Base-by-base conservation (phyloP, 2,329 filamentous ascomycete genomes). In the Pleoardoris graminearum region DNA sequence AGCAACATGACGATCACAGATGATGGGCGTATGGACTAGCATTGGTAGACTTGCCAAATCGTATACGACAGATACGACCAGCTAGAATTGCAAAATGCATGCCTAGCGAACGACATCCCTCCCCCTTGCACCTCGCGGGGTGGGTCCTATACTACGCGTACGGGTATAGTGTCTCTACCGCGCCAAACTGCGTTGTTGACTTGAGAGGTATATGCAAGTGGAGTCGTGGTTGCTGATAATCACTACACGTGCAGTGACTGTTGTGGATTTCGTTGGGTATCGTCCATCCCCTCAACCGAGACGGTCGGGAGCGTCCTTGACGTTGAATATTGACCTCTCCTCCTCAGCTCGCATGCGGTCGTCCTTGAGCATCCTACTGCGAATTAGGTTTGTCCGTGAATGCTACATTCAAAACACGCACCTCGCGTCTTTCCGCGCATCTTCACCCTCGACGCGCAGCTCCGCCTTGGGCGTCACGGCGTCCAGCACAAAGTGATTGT, bases 401-500 rank as follows among this genome's bases (percentile, higher is more conserved):
- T 17, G 7, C 14, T 19, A 29, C 11, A 2, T 8, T 7, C 2
- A 16, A 3, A 11, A 10, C 1, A 56, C 70, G 39, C 71, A 80
- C 77, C 89, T 85, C 66, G 84, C 85, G 75, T 99, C 90, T 64
- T 92, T 82, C 54, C 94, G 82, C 3, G 87, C 86, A 76, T 99
- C 95, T 58, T 95, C 93, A 55, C 93, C 90, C 78, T 99, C 94
- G 46, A 99, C 83, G 61, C 92, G 85, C 46, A 99, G 77, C 30
- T 88, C 83, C 8, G 92, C 84, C 76, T 95, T 89, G 19, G 94
- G 90, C 4, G 88, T 90, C 63, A 88, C 76, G 46, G 94, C 95
- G 4, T 97, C 92, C 59, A 99, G 81, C 33, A 99, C 89, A 70
- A 92, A 99, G 76, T 99, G 95, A 78, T 99, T 99, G 73, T 99